These are phyloP conservation scores for Pyronema omphalodes DNA, from an alignment of 495 filamentous ascomycete species.

Conservation along the genomic window DNA sequence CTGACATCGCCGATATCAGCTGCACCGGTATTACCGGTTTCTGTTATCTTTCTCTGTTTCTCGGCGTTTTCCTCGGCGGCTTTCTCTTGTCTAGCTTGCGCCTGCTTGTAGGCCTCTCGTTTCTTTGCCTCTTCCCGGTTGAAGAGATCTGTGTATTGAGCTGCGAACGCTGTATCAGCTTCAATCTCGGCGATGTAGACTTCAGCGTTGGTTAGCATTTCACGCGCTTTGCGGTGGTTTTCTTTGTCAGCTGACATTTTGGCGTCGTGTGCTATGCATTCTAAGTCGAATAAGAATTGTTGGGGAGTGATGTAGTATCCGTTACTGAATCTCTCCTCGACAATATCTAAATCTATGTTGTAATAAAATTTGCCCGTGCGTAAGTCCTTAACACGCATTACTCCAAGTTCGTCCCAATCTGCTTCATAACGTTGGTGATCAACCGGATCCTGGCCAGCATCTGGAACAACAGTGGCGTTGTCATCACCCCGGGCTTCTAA, in stretches of 20 bases:
- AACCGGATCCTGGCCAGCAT: constrained; percentile 25
- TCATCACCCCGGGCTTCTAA: constrained; percentile 51
- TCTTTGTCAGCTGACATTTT: constrained; percentile 57
- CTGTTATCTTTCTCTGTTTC: constrained; percentile 1
- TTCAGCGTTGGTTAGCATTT: constrained; percentile 77
- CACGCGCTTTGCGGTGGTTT: constrained; percentile 63
- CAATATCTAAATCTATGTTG: constrained; percentile 81
- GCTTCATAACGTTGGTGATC: constrained; percentile 8
- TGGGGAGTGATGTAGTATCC: constrained; percentile 80
- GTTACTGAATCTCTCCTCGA: constrained; percentile 85
- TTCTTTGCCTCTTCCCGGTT: constrained; percentile 51
- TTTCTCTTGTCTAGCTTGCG: background rate
- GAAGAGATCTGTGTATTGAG: constrained; percentile 56
- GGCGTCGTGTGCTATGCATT: constrained; percentile 65
- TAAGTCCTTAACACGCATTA: constrained; percentile 11
- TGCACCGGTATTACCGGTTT: background rate
- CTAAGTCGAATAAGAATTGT: constrained; percentile 75
- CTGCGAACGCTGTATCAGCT: constrained; percentile 37
- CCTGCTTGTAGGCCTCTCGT: constrained; percentile 40
- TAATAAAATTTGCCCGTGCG: constrained; percentile 68
- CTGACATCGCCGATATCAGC: no score
- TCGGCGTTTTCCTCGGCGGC: constrained; percentile 5
- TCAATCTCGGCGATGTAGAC: constrained; percentile 65
- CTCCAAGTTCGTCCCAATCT: constrained; percentile 10
- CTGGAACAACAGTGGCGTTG: constrained; percentile 59